These are phyloP conservation scores for Penicillium sp. DNA, from an alignment of 2,329 filamentous ascomycete genomes.

Conservation along the genomic window DNA sequence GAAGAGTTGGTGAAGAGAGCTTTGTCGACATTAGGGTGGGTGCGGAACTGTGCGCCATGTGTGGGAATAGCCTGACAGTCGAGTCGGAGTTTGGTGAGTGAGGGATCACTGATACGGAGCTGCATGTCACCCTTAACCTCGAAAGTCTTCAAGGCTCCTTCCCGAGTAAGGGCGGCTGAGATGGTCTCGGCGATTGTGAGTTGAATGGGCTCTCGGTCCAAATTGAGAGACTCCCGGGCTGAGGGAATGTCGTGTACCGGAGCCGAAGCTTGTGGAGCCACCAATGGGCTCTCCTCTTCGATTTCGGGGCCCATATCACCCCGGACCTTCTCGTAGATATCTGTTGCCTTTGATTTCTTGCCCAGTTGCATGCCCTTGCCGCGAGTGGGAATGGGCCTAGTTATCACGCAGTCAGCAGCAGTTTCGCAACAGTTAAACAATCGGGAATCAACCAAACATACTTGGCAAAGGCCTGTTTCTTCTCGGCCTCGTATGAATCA, in stretches of 20 bases:
- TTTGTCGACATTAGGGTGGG: constrained; percentile 95
- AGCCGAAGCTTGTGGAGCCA: constrained; percentile 56
- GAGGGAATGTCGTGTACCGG: constrained; percentile 52
- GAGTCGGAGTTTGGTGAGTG: constrained; percentile 88
- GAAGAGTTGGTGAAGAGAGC: constrained; percentile 78
- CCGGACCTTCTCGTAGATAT: constrained; percentile 94
- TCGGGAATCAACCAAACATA: constrained; percentile 42
- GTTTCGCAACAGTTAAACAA: background rate
- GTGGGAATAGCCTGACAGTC: constrained; percentile 71
- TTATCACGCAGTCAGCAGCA: constrained; percentile 40
- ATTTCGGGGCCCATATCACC: constrained; percentile 85
- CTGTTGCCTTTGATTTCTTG: constrained; percentile 96
- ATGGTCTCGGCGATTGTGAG: constrained; percentile 88
- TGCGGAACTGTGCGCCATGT: constrained; percentile 85
- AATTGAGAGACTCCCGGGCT: constrained; percentile 61
- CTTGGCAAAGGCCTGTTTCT: constrained; percentile 88
- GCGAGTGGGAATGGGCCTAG: constrained; percentile 61
- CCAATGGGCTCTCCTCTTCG: constrained; percentile 69
- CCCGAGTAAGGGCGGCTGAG: constrained; percentile 80
- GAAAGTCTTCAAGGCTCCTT: constrained; percentile 81
- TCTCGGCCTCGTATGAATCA: constrained; percentile 93
- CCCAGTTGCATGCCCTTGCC: constrained; percentile 99
- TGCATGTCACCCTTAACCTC: constrained; percentile 90
- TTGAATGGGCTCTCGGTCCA: constrained; percentile 81
- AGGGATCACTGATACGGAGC: constrained; percentile 81